Base-by-base conservation (phyloP, 306 rosid genomes). In the Senna siamea region DNA sequence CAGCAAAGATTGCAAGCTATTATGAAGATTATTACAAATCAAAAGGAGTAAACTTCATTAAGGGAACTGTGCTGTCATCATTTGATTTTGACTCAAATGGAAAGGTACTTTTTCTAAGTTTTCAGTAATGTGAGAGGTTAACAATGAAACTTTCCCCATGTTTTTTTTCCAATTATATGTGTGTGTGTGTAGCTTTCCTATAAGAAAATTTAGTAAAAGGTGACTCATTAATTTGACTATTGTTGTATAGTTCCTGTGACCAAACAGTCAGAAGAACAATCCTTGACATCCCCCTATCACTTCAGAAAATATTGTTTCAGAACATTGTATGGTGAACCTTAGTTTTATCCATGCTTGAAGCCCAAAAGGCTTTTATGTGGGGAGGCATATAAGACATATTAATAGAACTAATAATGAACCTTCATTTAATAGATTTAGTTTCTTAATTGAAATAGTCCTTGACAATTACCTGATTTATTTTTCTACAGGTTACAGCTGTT, bases 61-160 rank as follows among this genome's bases (percentile, higher is more conserved):
- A 94, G 85, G 99, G 97, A 84, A 94, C 99, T 75, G 87, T 88
- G 44, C 73, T 92, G 78, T 87, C 97, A 70, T 92, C 96, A 35
- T 92, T 94, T 85, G 97, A 92, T 67, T 80, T 92, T 30, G 93
- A 87, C 78, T 70, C 92, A 14, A 11, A 78, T 11, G 93, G 92
- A 73, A 92, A 92, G 99, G 99, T 90, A 81, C 58, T 23, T 46
- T 20, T 43, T 62, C 32, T 32, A 30, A 19, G 28, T 58, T 56
- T 43, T 37, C 18, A 44, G 68, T 52, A 4, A 37, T 38, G 12
- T 74, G 30, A 15, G 59, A 56, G 58, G 48, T 69, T 75, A 65
- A 48, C 34, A 72, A 47, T 43, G 47, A 37, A 72, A 26, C 12
- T 47, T 54, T 19, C 19, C 19, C 30, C 30, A 26, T 26, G 1